Percentiles rank a stretch among this genome's conserved stretches.
Evolutionary conservation across 495 filamentous ascomycete genomes (phyloP).

Genomic region (Parmelia sp.): DNA sequence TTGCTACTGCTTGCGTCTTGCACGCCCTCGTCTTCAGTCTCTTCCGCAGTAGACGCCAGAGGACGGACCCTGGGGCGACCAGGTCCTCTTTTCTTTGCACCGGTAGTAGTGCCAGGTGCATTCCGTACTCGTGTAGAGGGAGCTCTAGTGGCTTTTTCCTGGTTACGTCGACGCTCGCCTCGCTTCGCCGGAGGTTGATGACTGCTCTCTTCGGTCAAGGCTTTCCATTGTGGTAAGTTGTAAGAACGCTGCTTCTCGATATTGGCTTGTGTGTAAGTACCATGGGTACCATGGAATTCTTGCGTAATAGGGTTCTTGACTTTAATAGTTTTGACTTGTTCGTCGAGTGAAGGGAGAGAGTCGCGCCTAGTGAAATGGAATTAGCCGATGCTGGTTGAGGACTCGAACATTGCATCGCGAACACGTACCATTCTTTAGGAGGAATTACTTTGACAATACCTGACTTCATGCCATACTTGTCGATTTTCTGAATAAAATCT

Average conservation of each 20-base stretch:
- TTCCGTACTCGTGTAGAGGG: conserved; percentile 32
- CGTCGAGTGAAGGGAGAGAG: conserved; percentile 66
- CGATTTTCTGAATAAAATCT: conserved; percentile 76
- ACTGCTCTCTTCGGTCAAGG: conserved; percentile 82
- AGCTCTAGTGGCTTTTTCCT: conserved; percentile 50
- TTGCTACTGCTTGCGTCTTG: conserved; percentile 39
- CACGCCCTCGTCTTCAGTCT: conserved; percentile 30
- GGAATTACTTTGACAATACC: conserved; percentile 95
- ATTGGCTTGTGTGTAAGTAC: conserved; percentile 92
- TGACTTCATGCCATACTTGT: conserved; percentile 92
- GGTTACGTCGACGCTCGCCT: conserved; percentile 77
- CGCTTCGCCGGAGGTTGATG: conserved; percentile 93
- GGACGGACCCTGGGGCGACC: conserved; percentile 31
- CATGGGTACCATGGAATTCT: conserved; percentile 89
- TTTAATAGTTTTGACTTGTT: conserved; percentile 81
- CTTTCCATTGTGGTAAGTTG: conserved; percentile 92
- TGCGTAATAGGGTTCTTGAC: conserved; percentile 97
- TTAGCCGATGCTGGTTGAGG: background rate
- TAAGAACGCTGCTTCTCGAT: conserved; percentile 92
- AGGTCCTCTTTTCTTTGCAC: conserved; percentile 39
- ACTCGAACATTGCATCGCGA: background rate
- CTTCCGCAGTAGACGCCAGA: conserved; percentile 17
- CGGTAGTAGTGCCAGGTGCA: conserved; percentile 28
- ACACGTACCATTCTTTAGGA: conserved; percentile 80
- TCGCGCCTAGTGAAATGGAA: conserved; percentile 48